Conservation (phyloP, 2,329 filamentous ascomycete genomes). For the Microascus cirrosus region DNA sequence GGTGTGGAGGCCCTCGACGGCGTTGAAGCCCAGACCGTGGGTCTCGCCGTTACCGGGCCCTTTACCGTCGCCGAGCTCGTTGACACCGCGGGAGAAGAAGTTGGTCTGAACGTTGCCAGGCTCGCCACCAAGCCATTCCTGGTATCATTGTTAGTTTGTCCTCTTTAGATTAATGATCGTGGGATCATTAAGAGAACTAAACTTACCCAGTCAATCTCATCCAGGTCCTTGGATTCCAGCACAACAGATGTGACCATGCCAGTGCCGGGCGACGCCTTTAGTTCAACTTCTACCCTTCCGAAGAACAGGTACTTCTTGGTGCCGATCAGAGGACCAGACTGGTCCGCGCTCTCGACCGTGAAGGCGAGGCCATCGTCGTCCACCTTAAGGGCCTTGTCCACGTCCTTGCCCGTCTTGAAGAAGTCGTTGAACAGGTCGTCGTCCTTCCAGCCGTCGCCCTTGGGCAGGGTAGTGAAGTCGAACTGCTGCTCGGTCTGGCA, state of each 20-base stretch:
- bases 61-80: slow-evolving; percentile 33
- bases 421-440: slow-evolving; percentile 12
- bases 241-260: slow-evolving; percentile 71
- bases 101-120: slow-evolving; percentile 66
- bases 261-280: slow-evolving; percentile 60
- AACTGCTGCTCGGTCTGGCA: slow-evolving; percentile 27
- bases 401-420: slow-evolving; percentile 20
- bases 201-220: slow-evolving; percentile 49
- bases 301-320: slow-evolving; percentile 78
- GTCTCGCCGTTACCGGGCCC: slow-evolving; percentile 39
- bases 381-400: slow-evolving; percentile 13
- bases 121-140: slow-evolving; percentile 64
- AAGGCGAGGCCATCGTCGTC: slow-evolving; percentile 18
- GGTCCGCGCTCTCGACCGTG: slow-evolving; percentile 44
- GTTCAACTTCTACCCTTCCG: slow-evolving; percentile 57
- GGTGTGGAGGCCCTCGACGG: slow-evolving; percentile 39
- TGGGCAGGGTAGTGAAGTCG: slow-evolving; percentile 55
- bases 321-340: slow-evolving; percentile 51
- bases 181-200: background rate
- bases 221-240: slow-evolving; percentile 63
- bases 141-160: background rate
- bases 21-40: slow-evolving; percentile 28
- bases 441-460: slow-evolving; percentile 17
- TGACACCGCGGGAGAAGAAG: slow-evolving; percentile 62
- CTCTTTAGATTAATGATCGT: too few relatives aligned